These are phyloP conservation scores for Zygnema cylindricum DNA, from an alignment of 139 green algal species.

Conservation along the genomic window DNA sequence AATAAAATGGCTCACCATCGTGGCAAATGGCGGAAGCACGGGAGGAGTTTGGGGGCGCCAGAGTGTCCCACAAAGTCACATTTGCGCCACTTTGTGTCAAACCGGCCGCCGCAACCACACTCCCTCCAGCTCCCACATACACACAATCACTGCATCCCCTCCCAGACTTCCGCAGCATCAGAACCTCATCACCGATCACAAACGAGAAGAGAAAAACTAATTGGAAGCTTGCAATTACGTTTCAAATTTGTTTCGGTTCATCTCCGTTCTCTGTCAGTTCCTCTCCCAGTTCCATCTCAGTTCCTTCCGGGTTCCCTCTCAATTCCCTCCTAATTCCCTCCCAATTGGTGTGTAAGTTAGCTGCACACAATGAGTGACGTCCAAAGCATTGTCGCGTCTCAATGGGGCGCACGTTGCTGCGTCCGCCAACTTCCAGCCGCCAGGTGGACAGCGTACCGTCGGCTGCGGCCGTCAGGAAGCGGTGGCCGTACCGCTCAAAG, in stretches of 20 bases:
- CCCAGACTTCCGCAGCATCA: no score
- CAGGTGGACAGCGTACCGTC: conserved; percentile 55
- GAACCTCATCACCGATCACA: no score
- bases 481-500: conserved; percentile 50
- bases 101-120: conserved; percentile 38
- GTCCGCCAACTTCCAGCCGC: conserved; percentile 45
- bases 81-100: conserved; percentile 13
- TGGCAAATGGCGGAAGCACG: conserved; percentile 41
- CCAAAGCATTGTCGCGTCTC: conserved; percentile 56
- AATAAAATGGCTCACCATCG: conserved; percentile 24
- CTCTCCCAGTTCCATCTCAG: not conserved
- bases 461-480: conserved; percentile 39
- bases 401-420: conserved; percentile 38
- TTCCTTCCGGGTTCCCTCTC: not conserved
- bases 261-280: not conserved
- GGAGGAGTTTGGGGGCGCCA: conserved; percentile 33
- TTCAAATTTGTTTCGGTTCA: not conserved
- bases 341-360: not conserved
- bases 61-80: conserved; percentile 56
- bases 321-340: not conserved
- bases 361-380: conserved; percentile 21
- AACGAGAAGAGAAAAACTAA: no score
- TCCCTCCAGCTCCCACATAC: conserved; percentile 47
- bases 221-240: not conserved
- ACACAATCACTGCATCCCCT: conserved; percentile 22